phyloP scores from a whole-genome alignment of 2,329 filamentous ascomycete species.

The Epichloe gansuensis region DNA sequence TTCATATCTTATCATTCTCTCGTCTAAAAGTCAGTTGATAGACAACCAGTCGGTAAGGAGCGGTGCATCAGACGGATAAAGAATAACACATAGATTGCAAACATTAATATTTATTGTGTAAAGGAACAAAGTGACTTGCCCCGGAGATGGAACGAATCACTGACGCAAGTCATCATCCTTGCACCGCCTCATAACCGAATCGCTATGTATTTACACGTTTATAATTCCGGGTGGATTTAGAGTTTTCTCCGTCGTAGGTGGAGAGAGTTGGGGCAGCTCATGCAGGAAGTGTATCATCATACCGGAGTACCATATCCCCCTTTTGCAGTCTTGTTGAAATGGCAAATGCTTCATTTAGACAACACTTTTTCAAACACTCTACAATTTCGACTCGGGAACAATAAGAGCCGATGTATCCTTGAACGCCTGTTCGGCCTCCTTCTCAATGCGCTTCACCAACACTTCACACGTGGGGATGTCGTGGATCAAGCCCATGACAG shows the following conservation, averaged over 20 bases:
- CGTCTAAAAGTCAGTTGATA: no score
- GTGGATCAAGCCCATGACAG: conserved; percentile 82
- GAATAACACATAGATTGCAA: neutral
- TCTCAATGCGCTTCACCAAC: conserved; percentile 61
- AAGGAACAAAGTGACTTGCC: no score
- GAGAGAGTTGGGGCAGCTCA: no score
- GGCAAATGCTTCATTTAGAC: no score
- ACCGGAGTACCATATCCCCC: no score
- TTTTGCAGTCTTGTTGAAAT: no score
- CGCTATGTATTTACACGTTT: neutral
- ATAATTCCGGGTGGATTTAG: no score
- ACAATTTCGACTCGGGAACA: conserved; percentile 47
- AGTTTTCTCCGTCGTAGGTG: no score
- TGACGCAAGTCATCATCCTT: no score
- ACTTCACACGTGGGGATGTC: conserved; percentile 67
- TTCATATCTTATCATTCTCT: neutral
- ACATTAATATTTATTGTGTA: neutral
- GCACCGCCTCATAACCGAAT: no score
- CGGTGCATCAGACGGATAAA: neutral
- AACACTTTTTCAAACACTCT: conserved; percentile 11
- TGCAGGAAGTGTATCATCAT: no score
- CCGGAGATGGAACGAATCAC: no score
- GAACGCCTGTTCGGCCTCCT: conserved; percentile 58
- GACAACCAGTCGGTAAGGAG: neutral
- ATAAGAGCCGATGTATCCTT: conserved; percentile 46